Base-by-base conservation (phyloP, 768 basidiomycete species). In the Kwoniella pini region DNA sequence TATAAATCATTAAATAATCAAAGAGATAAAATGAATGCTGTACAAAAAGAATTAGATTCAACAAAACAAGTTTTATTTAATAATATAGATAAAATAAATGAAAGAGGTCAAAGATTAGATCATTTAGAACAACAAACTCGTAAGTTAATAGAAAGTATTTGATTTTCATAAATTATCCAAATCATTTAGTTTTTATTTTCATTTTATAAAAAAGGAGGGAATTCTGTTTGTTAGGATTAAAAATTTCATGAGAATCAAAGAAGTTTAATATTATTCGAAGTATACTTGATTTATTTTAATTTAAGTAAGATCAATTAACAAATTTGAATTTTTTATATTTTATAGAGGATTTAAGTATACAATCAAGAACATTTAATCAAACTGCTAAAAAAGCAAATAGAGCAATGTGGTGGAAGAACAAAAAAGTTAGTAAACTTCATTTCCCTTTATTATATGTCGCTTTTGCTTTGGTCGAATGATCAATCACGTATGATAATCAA, bases 351-450 rank as follows among this genome's bases (percentile, higher is more conserved):
- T 57, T 70, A 19, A 28, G 36, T 2, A 42, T 67, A 17, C 56
- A 49, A 38, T 28, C 54, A 0, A 28, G 56, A 31, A 40, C 30
- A 4, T 71, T 71, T 53, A 60, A 51, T 22, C 33, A 50, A 3
- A 31, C 53, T 30, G 69, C 71, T 5, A 44, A 30, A 3, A 53
- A 55, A 19, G 62, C 66, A 4, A 46, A 65, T 10, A 54, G 69
- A 0, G 26, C 53, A 39, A 68, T 73, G 66, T 73, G 66, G 66
- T 70, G 60, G 60, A 68, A 69, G 38, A 68, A 70, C 33, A 56
- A 60, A 51, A 73, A 70, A 57, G 70, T 69, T 31, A 38, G 70
- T 63, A 13, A 21, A 19, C 19, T 30, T 39, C 6, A 11, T 0
- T 30, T 21, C 4, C 13, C 48, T 26, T n/a, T n/a, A n/a, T n/a